Evolutionary conservation across 139 green algal species (phyloP), one percentile per base, ranked within the genome.

Genomic region (Closterium sp.): DNA sequence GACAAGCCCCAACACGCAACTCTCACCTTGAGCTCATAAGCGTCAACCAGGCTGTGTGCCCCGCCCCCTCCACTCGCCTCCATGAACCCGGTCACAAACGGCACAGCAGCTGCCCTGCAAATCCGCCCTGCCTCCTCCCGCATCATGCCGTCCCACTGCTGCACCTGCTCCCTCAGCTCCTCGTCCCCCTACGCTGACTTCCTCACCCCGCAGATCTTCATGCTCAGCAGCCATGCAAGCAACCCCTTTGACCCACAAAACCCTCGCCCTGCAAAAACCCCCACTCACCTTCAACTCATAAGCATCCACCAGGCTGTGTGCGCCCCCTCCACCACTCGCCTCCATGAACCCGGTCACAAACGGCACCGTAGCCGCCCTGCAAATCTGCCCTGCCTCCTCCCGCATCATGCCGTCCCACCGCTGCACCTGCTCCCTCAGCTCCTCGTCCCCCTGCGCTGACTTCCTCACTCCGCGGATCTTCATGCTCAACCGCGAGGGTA

Each of bases 251-350:
- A 50, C 38, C 38, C 38, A 50, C 38, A 50, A 50, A 50, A 50
- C 38, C 38, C 38, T 50, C 38, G 38, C 38, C 38, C 38, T 50
- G 38, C 38, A 50, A 50, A 50, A 50, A 7, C 38, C 38, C 11
- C 38, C 13, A 50, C 87, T 89, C 88, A 93, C 91, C 91, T 93
- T 93, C 85, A 93, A 85, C 31, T 93, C 91, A 28, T 93, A 93
- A 6, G 86, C 91, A 30, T 93, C 91, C 10, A 93, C 91, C 2
- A 93, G 91, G 85, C 30, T 86, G 45, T 91, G 84, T 10, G 32
- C 70, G 11, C 91, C 91, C 2, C 62, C 62, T 13, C 62, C 62
- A 6, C 62, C 62, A 22, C 30, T 31, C 24, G n/a, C 27, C 85
- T 93, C 91, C 86, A 93, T 32, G 38, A 93, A 93, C 21, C 91